Evolutionary conservation across 257 asterid genomes (phyloP).

Genomic region (Schizonepeta tenuifolia): DNA sequence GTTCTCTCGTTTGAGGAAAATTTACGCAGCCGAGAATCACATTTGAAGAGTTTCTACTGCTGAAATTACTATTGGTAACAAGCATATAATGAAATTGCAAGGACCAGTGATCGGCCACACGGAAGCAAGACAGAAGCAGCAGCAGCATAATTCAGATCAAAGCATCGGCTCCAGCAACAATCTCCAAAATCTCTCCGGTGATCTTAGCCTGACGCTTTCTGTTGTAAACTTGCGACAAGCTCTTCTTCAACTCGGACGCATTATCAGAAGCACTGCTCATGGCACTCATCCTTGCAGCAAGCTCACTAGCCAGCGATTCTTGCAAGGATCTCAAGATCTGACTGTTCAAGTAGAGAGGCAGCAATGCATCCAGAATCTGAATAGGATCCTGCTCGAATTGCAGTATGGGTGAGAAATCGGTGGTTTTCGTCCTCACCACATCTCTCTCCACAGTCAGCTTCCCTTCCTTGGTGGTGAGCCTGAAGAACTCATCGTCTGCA

Average conservation of each 20-base stretch:
- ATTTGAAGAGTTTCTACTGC: constrained; percentile 38
- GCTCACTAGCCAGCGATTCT: constrained; percentile 88
- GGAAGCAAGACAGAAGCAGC: constrained; percentile 1
- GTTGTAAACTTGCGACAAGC: constrained; percentile 61
- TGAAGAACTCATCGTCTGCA: constrained; percentile 84
- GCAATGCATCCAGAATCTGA: constrained; percentile 82
- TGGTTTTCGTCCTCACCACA: constrained; percentile 55
- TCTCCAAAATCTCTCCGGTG: constrained; percentile 95
- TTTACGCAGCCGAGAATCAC: constrained; percentile 48
- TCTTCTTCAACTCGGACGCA: constrained; percentile 71
- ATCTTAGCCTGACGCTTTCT: constrained; percentile 91
- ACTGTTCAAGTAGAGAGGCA: constrained; percentile 90
- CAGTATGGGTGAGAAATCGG: constrained; percentile 77
- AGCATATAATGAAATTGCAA: constrained; percentile 19
- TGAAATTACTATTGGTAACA: constrained; percentile 37
- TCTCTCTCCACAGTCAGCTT: constrained; percentile 87
- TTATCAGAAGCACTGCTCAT: constrained; percentile 88
- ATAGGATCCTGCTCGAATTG: constrained; percentile 94
- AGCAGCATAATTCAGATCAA: constrained; percentile 34
- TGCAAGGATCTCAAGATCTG: constrained; percentile 84
- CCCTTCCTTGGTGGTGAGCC: constrained; percentile 85
- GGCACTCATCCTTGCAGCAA: constrained; percentile 92
- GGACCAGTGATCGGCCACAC: not conserved
- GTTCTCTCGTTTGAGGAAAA: constrained; percentile 40
- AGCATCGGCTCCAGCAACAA: constrained; percentile 85